Percentiles rank a stretch among this genome's conserved stretches.
Conservation (phyloP, 257 asterid species). For the Cynanchum wilfordii region DNA sequence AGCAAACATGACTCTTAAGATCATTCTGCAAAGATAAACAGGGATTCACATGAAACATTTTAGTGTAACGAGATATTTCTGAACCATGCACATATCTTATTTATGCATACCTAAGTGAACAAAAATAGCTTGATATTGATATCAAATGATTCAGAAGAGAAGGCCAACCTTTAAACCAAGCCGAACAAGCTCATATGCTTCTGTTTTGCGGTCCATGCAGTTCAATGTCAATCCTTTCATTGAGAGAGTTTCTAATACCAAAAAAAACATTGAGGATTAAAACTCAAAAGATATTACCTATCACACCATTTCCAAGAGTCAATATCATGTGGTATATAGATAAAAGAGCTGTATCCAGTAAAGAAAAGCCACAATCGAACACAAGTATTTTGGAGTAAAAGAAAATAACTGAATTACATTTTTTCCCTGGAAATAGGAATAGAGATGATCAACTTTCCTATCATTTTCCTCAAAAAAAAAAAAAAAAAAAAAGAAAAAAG, state of each 20-base stretch:
- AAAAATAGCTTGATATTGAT: neutral
- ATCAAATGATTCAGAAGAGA: constrained; percentile 4
- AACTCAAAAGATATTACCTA: constrained; percentile 1
- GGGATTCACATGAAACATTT: constrained; percentile 18
- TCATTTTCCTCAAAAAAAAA: too few species aligned
- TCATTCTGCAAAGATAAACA: constrained; percentile 75
- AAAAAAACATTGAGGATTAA: neutral
- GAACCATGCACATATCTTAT: neutral
- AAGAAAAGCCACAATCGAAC: neutral
- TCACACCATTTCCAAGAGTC: neutral
- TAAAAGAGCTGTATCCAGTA: neutral
- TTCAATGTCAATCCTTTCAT: constrained; percentile 97
- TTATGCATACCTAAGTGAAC: neutral
- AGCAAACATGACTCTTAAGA: constrained; percentile 97
- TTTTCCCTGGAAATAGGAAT: neutral
- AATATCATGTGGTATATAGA: neutral
- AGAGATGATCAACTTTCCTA: neutral
- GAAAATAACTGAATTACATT: neutral
- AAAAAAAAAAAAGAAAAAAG: too few species aligned
- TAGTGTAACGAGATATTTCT: neutral
- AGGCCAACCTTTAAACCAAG: constrained; percentile 81
- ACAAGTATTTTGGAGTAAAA: neutral
- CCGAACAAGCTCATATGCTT: constrained; percentile 97
- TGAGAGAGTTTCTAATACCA: constrained; percentile 76
- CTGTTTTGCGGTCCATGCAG: constrained; percentile 96